phyloP scores from a whole-genome alignment of 306 rosid genomes.

The Hippophae rhamnoides region DNA sequence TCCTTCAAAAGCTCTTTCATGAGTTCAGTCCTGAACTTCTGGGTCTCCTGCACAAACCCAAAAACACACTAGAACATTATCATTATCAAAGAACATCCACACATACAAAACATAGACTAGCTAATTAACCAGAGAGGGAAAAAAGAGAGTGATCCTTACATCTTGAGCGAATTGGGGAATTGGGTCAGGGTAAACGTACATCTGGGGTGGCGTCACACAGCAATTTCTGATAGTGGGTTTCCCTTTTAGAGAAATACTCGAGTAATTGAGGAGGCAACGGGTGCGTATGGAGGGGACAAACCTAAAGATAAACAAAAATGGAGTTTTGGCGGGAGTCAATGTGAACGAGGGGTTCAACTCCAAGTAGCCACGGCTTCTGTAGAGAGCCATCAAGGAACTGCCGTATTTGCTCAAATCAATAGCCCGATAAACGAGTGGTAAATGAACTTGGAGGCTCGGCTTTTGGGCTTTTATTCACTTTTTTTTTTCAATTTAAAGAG shows the following conservation, averaged over 20 bases:
- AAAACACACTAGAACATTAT: background rate
- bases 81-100: background rate
- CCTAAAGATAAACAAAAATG: constrained; percentile 3
- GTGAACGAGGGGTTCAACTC: background rate
- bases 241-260: background rate
- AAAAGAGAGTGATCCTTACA: constrained; percentile 11
- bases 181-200: constrained; percentile 51
- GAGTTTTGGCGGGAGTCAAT: constrained; percentile 20
- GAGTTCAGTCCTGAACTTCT: constrained; percentile 44
- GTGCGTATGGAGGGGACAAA: background rate
- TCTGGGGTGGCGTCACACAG: constrained; percentile 19
- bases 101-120: background rate
- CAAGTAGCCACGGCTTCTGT: too few species aligned
- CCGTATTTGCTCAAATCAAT: too few species aligned
- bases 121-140: background rate
- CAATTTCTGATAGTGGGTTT: background rate
- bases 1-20: constrained; percentile 38
- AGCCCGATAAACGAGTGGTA: too few species aligned
- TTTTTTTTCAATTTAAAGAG: too few species aligned
- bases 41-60: constrained; percentile 43
- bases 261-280: background rate
- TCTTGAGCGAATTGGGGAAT: constrained; percentile 43
- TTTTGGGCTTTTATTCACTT: too few species aligned
- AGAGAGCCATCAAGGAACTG: too few species aligned
- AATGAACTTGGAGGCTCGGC: too few species aligned